Conservation (phyloP, 2,329 filamentous ascomycete species). For the Magnaporthiopsis rhizophila region DNA sequence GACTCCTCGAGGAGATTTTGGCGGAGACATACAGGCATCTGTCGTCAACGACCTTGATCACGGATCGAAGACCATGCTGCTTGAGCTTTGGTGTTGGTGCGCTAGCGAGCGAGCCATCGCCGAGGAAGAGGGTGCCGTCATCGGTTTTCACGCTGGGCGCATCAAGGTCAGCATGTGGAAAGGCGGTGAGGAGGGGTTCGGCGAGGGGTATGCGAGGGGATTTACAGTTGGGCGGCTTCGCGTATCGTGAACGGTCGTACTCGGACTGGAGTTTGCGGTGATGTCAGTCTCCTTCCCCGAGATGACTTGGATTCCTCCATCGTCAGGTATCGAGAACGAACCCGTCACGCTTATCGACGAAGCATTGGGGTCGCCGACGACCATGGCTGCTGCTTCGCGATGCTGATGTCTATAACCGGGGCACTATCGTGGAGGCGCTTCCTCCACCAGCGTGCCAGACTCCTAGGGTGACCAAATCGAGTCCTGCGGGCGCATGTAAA, state of each 20-base stretch:
- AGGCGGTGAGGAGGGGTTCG: background rate
- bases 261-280: conserved; percentile 40
- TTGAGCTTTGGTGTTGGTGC: conserved; percentile 76
- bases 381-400: background rate
- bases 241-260: conserved; percentile 72
- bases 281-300: background rate
- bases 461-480: background rate
- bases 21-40: conserved; percentile 73
- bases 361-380: conserved; percentile 17
- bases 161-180: conserved; percentile 1
- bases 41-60: conserved; percentile 95
- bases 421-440: background rate
- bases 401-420: background rate
- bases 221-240: conserved; percentile 85
- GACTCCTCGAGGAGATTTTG: background rate
- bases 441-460: background rate
- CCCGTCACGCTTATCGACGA: conserved; percentile 54
- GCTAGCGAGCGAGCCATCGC: conserved; percentile 89
- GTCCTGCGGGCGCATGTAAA: conserved; percentile 1
- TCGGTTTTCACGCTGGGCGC: conserved; percentile 54
- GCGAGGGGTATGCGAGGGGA: background rate
- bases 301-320: background rate
- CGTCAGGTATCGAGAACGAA: conserved; percentile 21
- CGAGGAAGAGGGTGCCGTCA: conserved; percentile 86
- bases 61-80: conserved; percentile 77